These are phyloP conservation scores for Magnolia officinalis DNA, from an alignment of 164 flowering plant species.

Conservation along the genomic window DNA sequence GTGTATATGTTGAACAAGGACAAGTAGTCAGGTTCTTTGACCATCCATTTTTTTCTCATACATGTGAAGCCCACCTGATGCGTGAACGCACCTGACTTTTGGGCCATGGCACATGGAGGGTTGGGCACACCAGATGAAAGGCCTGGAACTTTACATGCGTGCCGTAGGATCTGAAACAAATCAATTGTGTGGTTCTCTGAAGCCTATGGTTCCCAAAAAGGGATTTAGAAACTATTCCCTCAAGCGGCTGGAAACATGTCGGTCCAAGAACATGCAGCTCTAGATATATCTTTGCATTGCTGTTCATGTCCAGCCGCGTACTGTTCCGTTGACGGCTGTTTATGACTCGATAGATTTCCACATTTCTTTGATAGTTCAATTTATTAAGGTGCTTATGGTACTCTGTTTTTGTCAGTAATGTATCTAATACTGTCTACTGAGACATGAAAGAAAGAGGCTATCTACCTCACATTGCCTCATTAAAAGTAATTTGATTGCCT, in stretches of 20 bases:
- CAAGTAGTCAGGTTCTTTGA: not conserved
- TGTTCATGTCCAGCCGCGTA: not conserved
- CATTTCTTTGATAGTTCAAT: too few species aligned
- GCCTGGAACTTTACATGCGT: not conserved
- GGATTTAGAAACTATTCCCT: too few species aligned
- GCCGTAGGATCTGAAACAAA: not conserved
- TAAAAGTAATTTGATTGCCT: not conserved
- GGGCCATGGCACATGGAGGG: not conserved
- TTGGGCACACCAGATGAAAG: not conserved
- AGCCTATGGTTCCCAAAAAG: too few species aligned
- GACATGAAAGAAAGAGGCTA: too few species aligned
- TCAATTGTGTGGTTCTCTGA: too few species aligned
- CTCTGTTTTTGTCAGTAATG: not conserved
- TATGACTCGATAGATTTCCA: not conserved
- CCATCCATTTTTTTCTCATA: not conserved
- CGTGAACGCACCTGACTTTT: not conserved
- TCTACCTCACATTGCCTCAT: not conserved
- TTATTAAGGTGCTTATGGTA: not conserved
- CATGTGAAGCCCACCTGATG: not conserved
- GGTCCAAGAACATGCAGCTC: not conserved
- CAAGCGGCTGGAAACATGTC: not conserved
- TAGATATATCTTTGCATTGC: not conserved
- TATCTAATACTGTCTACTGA: too few species aligned
- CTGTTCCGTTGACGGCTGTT: not conserved
- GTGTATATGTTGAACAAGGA: not conserved